Percentiles rank a stretch among this genome's conserved stretches.
phyloP scores from a whole-genome alignment of 345 rosid genomes.

The Moringa oleifera region DNA sequence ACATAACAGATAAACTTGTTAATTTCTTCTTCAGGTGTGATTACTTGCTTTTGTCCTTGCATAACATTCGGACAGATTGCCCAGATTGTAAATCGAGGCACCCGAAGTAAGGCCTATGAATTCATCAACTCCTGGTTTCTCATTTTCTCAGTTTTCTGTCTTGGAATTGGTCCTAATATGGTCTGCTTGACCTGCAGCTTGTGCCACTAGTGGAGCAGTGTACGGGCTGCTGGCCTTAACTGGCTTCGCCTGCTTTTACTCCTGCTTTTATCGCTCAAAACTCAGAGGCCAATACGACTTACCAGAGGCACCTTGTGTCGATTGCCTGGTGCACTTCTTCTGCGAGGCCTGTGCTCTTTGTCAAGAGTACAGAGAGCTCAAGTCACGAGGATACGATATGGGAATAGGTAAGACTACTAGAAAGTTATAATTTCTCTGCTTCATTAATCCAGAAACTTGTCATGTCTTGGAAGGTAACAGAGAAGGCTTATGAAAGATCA shows the following conservation, averaged over 20 bases:
- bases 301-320: constrained; percentile 45
- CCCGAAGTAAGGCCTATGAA: constrained; percentile 30
- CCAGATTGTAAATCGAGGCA: constrained; percentile 35
- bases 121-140: too few relatives aligned
- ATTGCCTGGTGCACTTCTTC: constrained; percentile 46
- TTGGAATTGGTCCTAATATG: neutral
- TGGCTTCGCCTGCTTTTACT: constrained; percentile 29
- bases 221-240: constrained; percentile 23
- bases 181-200: constrained; percentile 23
- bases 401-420: constrained; percentile 52
- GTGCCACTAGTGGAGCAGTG: constrained; percentile 28
- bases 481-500: too few relatives aligned
- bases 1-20: too few relatives aligned
- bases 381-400: constrained; percentile 50
- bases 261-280: constrained; percentile 40
- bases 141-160: neutral
- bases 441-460: too few relatives aligned
- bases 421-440: too few relatives aligned
- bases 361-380: constrained; percentile 58
- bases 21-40: constrained; percentile 22
- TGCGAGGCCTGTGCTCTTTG: constrained; percentile 47
- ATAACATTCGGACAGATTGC: constrained; percentile 51
- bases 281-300: constrained; percentile 41
- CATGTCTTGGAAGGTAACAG: too few relatives aligned
- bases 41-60: constrained; percentile 47